Evolutionary conservation across 116 monocot species (phyloP).

Genomic region (Thalassia testudinum): DNA sequence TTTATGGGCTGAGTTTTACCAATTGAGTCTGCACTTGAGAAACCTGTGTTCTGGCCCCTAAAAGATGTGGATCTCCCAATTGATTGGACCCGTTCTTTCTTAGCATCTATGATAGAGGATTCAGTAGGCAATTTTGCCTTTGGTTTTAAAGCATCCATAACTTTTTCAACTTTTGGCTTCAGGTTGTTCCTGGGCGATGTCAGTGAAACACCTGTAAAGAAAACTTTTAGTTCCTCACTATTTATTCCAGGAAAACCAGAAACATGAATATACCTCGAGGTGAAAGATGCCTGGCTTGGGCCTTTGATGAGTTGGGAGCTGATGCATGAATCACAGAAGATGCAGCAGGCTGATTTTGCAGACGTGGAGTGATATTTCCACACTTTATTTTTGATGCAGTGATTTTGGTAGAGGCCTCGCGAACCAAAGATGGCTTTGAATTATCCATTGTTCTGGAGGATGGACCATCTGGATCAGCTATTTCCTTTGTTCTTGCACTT

Average conservation of each 20-base stretch:
- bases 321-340: conserved; percentile 13
- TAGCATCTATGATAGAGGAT: conserved; percentile 11
- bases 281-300: conserved; percentile 14
- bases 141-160: too few relatives aligned
- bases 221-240: background rate
- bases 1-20: conserved; percentile 14
- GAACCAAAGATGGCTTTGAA: conserved; percentile 28
- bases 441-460: background rate
- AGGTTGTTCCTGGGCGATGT: conserved; percentile 38
- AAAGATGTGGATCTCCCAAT: conserved; percentile 43
- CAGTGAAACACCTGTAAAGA: conserved; percentile 26
- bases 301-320: conserved; percentile 15
- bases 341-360: conserved; percentile 11
- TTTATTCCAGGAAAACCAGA: background rate
- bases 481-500: conserved; percentile 9
- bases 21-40: conserved; percentile 13
- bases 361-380: conserved; percentile 2
- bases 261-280: conserved; percentile 35
- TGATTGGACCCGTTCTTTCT: conserved; percentile 23
- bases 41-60: conserved; percentile 20
- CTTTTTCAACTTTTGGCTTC: conserved; percentile 46
- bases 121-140: conserved; percentile 22
- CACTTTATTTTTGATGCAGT: conserved; percentile 20
- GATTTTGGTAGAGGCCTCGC: conserved; percentile 47
- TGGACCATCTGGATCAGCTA: too few relatives aligned